phyloP scores from a whole-genome alignment of 768 basidiomycete species.

The Mycena crocata region DNA sequence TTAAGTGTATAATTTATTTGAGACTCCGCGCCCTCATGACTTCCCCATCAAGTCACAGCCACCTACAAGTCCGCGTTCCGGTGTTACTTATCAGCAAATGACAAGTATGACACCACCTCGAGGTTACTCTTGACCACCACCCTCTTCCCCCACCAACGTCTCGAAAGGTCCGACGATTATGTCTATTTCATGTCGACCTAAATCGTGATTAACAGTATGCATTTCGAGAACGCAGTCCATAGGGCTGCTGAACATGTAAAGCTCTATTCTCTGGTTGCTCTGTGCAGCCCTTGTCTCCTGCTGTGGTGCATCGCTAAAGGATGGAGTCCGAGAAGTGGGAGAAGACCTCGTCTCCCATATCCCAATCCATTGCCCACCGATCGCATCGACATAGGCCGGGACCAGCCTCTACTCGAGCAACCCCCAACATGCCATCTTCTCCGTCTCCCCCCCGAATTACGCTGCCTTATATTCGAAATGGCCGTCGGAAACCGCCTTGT shows the following conservation, averaged over 20 bases:
- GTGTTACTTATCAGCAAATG: too few relatives aligned
- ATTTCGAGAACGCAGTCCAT: not conserved
- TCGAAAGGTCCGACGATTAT: too few relatives aligned
- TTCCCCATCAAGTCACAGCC: too few relatives aligned
- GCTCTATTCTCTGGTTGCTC: not conserved
- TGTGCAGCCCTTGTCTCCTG: conserved; percentile 9
- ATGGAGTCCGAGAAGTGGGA: not conserved
- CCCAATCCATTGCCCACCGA: not conserved
- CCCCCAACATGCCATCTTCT: conserved; percentile 9
- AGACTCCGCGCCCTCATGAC: too few relatives aligned
- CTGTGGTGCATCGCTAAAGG: not conserved
- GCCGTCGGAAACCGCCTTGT: conserved; percentile 12
- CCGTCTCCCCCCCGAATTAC: conserved; percentile 6
- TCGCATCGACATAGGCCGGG: not conserved
- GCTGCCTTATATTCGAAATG: conserved; percentile 11
- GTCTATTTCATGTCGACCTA: too few relatives aligned
- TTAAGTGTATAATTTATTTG: too few relatives aligned
- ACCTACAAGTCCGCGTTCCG: too few relatives aligned
- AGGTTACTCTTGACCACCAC: too few relatives aligned
- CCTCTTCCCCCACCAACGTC: too few relatives aligned
- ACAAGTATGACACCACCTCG: too few relatives aligned
- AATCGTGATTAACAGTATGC: not conserved
- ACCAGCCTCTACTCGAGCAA: not conserved
- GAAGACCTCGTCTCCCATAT: not conserved
- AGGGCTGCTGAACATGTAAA: not conserved